A percentile compares a stretch with the other conserved stretches of the same genome.
Conservation (phyloP, 2,329 filamentous ascomycete genomes). For the Verticillium albo-atrum region DNA sequence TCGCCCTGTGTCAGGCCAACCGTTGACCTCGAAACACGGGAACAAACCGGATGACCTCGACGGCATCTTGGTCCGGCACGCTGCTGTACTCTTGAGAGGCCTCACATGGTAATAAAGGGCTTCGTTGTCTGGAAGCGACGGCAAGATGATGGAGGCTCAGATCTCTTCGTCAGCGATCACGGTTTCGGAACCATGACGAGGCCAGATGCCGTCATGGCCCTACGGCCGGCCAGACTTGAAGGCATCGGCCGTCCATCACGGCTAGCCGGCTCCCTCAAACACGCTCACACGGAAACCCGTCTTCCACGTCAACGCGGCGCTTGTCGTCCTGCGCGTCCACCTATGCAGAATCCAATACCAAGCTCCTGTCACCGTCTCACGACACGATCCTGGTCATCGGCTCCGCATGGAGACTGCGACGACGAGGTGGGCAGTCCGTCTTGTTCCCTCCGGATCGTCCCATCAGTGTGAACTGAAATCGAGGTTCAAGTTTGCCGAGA, state of each 20-base stretch:
- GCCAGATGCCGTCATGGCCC: not conserved
- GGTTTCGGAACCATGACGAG: not conserved
- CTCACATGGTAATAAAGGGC: not conserved
- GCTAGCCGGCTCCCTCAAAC: not conserved
- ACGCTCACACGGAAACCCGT: not conserved
- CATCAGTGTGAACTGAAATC: too few relatives aligned
- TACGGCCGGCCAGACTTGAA: not conserved
- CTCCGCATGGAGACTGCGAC: not conserved
- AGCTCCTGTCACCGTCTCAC: not conserved
- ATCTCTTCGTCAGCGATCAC: not conserved
- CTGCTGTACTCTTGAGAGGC: not conserved
- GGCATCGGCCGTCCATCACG: not conserved
- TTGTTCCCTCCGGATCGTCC: not conserved
- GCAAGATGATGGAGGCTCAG: not conserved
- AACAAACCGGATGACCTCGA: not conserved
- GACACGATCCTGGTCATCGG: not conserved
- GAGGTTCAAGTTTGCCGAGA: too few relatives aligned
- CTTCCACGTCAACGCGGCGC: not conserved
- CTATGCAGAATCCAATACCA: not conserved
- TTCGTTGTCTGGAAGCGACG: not conserved
- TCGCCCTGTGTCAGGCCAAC: too few relatives aligned
- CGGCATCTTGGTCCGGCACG: not conserved
- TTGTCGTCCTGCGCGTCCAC: not conserved
- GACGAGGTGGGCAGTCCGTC: too few relatives aligned
- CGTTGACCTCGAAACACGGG: not conserved